phyloP scores from a whole-genome alignment of 2,329 filamentous ascomycete species.

The Magnaporthales sp. region DNA sequence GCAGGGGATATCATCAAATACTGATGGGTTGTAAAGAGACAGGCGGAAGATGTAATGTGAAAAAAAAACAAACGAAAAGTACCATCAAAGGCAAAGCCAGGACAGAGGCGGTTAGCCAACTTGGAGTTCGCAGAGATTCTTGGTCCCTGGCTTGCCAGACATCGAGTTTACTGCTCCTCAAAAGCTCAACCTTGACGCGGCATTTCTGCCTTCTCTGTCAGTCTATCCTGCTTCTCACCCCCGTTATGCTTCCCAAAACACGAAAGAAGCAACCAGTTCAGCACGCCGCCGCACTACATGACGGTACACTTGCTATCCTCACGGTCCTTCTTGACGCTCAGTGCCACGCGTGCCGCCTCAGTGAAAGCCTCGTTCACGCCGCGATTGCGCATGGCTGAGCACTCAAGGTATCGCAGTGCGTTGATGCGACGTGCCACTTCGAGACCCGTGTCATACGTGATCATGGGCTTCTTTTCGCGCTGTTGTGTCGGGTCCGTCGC shows the following conservation, averaged over 20 bases:
- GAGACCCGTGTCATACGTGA: conserved; percentile 85
- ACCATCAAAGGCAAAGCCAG: background rate
- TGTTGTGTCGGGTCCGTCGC: conserved; percentile 20
- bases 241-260: background rate
- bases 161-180: background rate
- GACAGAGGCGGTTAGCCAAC: background rate
- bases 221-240: background rate
- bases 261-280: background rate
- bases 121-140: background rate
- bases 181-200: background rate
- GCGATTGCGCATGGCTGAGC: conserved; percentile 95
- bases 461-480: conserved; percentile 60
- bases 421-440: conserved; percentile 88
- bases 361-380: conserved; percentile 99
- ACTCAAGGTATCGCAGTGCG: conserved; percentile 91
- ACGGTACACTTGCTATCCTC: conserved; percentile 52
- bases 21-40: background rate
- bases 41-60: background rate
- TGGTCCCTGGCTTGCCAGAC: background rate
- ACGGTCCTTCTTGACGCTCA: conserved; percentile 61
- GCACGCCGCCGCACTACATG: conserved; percentile 36
- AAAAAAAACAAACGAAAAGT: background rate
- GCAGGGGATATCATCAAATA: background rate
- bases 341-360: conserved; percentile 87
- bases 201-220: background rate